These are phyloP conservation scores for Globomyces sp. DNA, from an alignment of 371 early-diverging fungal species.

Conservation along the genomic window DNA sequence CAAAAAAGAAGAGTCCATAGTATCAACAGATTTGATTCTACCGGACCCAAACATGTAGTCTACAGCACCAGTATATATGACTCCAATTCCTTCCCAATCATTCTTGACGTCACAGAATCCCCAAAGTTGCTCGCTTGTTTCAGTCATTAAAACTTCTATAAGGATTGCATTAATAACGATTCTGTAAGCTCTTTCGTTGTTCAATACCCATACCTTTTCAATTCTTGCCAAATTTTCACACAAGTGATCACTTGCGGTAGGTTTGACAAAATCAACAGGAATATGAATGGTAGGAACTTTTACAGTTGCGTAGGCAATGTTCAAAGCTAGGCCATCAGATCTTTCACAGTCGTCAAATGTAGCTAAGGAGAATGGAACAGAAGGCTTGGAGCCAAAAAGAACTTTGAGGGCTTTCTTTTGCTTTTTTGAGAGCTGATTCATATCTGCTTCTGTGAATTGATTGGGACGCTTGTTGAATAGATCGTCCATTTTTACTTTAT, in stretches of 20 bases:
- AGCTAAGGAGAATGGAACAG: constrained; percentile 3
- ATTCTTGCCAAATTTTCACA: constrained; percentile 12
- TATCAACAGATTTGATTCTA: constrained; percentile 23
- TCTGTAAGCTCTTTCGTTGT: constrained; percentile 27
- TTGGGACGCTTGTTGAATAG: too few species aligned
- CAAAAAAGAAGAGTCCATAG: constrained; percentile 28
- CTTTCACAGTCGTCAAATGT: constrained; percentile 4
- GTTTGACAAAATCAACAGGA: background rate
- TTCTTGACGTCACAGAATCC: constrained; percentile 26
- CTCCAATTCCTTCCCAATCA: constrained; percentile 33
- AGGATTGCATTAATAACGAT: constrained; percentile 25
- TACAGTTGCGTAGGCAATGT: background rate
- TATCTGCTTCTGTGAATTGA: too few species aligned
- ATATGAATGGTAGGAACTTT: constrained; percentile 8
- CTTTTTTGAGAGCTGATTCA: background rate
- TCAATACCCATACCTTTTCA: constrained; percentile 23
- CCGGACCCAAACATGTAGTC: constrained; percentile 28
- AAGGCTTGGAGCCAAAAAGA: background rate
- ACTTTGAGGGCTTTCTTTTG: background rate
- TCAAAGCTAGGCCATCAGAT: background rate
- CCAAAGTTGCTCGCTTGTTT: constrained; percentile 16
- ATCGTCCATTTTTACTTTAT: too few species aligned
- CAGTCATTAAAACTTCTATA: constrained; percentile 21
- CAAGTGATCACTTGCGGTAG: background rate
- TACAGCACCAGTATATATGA: constrained; percentile 23